These are phyloP conservation scores for Fulvia fulva DNA, from an alignment of 2,329 filamentous ascomycete species.

Conservation along the genomic window DNA sequence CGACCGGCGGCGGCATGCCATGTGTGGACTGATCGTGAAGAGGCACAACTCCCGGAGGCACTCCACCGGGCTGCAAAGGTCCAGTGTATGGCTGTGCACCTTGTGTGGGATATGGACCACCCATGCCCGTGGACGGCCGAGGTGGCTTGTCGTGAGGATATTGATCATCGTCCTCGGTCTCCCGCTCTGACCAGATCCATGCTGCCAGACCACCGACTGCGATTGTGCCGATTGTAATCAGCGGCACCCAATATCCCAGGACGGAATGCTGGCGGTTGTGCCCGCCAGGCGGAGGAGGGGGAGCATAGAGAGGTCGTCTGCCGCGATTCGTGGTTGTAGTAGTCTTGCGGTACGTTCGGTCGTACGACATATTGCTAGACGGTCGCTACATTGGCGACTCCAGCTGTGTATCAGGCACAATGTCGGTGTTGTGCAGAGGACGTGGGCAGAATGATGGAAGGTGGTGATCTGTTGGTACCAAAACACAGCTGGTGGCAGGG, in stretches of 20 bases:
- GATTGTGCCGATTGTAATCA: constrained; percentile 80
- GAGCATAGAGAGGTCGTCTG: constrained; percentile 46
- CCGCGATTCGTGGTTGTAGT: constrained; percentile 46
- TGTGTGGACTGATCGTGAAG: constrained; percentile 25
- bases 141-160: constrained; percentile 42
- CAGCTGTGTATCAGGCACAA: not conserved
- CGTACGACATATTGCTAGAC: constrained; percentile 44
- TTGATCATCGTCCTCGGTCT: constrained; percentile 63
- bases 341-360: constrained; percentile 44
- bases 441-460: not conserved
- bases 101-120: constrained; percentile 21
- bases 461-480: not conserved
- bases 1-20: constrained; percentile 24
- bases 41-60: constrained; percentile 14
- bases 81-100: constrained; percentile 26
- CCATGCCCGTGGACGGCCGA: constrained; percentile 24
- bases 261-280: constrained; percentile 51
- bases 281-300: constrained; percentile 33
- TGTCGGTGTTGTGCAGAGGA: not conserved
- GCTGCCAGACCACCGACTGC: constrained; percentile 81
- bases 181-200: constrained; percentile 91
- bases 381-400: constrained; percentile 8
- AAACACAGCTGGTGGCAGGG: not conserved
- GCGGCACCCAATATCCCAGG: constrained; percentile 82
- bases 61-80: constrained; percentile 9